Conservation (phyloP, 129 eudicot genomes). For the Scalesia atractyloides region DNA sequence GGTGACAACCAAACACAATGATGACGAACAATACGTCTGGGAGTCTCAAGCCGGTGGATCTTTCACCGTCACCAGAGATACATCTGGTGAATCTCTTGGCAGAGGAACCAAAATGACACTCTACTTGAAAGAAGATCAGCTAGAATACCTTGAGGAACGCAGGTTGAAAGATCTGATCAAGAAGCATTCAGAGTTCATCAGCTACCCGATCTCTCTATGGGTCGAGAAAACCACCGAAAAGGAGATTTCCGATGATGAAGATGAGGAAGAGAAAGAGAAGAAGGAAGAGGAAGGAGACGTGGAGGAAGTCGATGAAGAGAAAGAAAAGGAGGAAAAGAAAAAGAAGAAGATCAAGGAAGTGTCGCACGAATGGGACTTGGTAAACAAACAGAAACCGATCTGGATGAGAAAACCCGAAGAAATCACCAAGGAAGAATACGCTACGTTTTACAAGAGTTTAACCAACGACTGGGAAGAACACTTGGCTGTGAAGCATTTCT, state of each 20-base stretch:
- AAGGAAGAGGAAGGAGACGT: conserved; percentile 76
- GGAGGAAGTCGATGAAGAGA: conserved; percentile 78
- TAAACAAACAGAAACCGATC: conserved; percentile 7
- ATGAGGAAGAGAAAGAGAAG: conserved; percentile 77
- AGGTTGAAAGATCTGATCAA: conserved; percentile 72
- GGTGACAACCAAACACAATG: conserved; percentile 83
- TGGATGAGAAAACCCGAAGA: conserved; percentile 59
- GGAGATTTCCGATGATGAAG: conserved; percentile 80
- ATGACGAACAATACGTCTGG: conserved; percentile 86
- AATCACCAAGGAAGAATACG: conserved; percentile 68
- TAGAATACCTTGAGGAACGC: conserved; percentile 84
- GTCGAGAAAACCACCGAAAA: conserved; percentile 75
- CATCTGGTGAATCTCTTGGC: conserved; percentile 71
- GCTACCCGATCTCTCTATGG: conserved; percentile 90
- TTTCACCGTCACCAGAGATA: conserved; percentile 77
- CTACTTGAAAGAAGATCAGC: conserved; percentile 74
- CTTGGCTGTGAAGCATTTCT: conserved; percentile 69
- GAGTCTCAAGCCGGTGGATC: conserved; percentile 96
- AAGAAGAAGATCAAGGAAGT: conserved; percentile 89
- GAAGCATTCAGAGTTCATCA: conserved; percentile 88
- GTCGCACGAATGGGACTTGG: conserved; percentile 55
- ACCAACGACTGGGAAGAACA: conserved; percentile 81
- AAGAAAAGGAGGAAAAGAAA: conserved; percentile 77
- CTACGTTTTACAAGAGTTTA: conserved; percentile 73
- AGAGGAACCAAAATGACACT: conserved; percentile 80